A percentile compares a stretch with the other conserved stretches of the same genome.
Evolutionary conservation across 352 stramenopile species (phyloP).

Genomic region (Phytophthora hybrid): DNA sequence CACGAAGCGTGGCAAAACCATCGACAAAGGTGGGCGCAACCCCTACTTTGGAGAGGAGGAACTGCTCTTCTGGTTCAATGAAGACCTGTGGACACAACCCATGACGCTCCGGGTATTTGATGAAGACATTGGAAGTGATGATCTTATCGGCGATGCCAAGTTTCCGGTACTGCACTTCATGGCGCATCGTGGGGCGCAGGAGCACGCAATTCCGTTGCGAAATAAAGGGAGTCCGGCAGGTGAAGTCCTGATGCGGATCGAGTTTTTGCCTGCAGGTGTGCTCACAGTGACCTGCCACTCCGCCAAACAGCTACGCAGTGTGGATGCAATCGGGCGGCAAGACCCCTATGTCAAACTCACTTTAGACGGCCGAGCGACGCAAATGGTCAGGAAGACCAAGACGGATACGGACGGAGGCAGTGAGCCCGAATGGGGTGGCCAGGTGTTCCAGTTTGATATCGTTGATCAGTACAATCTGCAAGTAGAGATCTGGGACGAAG

Average conservation of each 20-base stretch:
- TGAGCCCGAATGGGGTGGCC: constrained; percentile 86
- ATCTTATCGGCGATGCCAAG: constrained; percentile 84
- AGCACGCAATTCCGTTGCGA: constrained; percentile 66
- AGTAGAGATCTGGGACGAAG: constrained; percentile 93
- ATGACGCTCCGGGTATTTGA: constrained; percentile 85
- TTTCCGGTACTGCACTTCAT: constrained; percentile 86
- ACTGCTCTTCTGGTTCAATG: constrained; percentile 91
- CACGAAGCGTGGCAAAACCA: constrained; percentile 77
- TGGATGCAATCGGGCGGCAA: constrained; percentile 78
- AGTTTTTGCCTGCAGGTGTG: constrained; percentile 84
- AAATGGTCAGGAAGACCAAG: constrained; percentile 84
- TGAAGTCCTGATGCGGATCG: constrained; percentile 77
- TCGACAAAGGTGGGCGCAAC: constrained; percentile 84
- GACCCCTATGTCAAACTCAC: constrained; percentile 87
- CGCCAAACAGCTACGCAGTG: constrained; percentile 70
- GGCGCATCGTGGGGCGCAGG: constrained; percentile 51
- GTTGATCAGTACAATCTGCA: constrained; percentile 94
- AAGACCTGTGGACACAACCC: constrained; percentile 89
- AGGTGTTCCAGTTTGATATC: constrained; percentile 89
- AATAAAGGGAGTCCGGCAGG: constrained; percentile 77
- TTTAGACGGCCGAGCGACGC: constrained; percentile 74
- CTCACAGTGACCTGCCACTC: constrained; percentile 71
- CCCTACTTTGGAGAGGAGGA: constrained; percentile 94
- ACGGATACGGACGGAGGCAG: constrained; percentile 87
- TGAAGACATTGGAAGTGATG: constrained; percentile 91